phyloP scores from a whole-genome alignment of 441 rosid genomes.

The Rhodomyrtus psidioides region DNA sequence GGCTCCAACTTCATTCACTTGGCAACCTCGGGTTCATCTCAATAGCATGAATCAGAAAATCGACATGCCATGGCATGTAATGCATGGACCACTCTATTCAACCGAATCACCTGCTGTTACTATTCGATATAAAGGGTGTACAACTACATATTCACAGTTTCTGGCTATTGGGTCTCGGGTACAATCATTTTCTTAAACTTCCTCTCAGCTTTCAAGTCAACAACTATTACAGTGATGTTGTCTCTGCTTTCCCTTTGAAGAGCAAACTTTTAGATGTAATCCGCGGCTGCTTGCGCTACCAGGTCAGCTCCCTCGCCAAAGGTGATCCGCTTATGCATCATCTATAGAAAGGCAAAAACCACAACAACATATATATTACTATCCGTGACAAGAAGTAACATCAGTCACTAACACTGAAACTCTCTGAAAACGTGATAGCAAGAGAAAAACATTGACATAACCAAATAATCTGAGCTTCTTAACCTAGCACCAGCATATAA shows the following conservation, averaged over 20 bases:
- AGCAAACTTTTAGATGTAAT: too few species aligned
- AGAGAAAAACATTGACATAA: neutral
- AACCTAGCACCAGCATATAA: neutral
- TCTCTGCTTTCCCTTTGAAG: too few species aligned
- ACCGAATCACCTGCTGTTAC: neutral
- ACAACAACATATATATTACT: neutral
- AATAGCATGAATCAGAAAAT: neutral
- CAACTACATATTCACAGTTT: neutral
- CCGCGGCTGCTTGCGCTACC: too few species aligned
- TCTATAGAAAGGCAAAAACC: too few species aligned
- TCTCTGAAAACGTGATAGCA: neutral
- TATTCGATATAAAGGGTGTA: neutral
- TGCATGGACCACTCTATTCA: neutral
- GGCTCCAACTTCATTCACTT: neutral
- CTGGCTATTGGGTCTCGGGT: neutral
- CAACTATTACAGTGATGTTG: slow-evolving; percentile 22
- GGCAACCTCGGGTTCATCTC: neutral
- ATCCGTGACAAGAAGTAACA: neutral
- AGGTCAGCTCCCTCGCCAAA: too few species aligned
- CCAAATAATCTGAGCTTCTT: too few species aligned
- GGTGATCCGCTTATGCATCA: too few species aligned
- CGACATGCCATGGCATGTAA: neutral
- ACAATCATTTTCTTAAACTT: slow-evolving; percentile 30
- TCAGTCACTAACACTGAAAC: neutral
- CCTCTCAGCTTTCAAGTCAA: slow-evolving; percentile 53